Base-by-base conservation (phyloP, 1,284 basidiomycete genomes). In the Tilletiopsis washingtonensis region DNA sequence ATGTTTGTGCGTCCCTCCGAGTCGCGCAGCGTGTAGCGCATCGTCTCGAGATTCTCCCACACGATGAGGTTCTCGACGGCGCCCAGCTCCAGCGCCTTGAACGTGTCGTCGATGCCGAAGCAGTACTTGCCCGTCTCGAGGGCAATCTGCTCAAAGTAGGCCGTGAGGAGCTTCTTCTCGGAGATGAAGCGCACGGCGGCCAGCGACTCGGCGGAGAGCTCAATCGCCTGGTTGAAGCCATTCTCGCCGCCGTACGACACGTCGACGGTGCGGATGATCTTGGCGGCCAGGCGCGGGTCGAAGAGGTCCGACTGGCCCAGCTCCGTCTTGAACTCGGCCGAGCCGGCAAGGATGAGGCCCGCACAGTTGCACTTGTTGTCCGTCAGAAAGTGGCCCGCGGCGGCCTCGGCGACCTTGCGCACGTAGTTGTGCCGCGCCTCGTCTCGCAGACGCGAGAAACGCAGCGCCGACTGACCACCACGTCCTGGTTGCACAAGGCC, bases 391-490 rank as follows among this genome's bases (percentile, higher is more conserved):
- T 97, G 91, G 76, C 97, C 91, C 7, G 97, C 91, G 2, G 94
- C 91, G 50, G 84, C 78, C 76, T 99, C 93, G 47, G 93, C 91
- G 53, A 98, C 91, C 77, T 99, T 99, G 66, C 94, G 87, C 44
- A 98, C 91, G 74, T 99, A 99, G 77, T 98, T 99, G 83, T 98
- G 93, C 51, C 94, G 84, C 71, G 96, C 96, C 77, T 99, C 94
- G 73, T 97, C 94, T 75, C 94, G 88, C 52, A 99, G 83, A 82
- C 94, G 93, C 37, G 93, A 89, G 83, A 99, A 99, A 88, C 94
- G 94, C 47, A 98, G 81, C 25, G 94, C 94, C 54, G 94, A 99
- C 77, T 99, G 94, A 78, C 94, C 94, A 84, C 94, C 94, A 81
- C 94, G 93, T 17, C 69, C 67, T 57, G 47, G 11, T 39, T 14